phyloP scores from a whole-genome alignment of 2,329 filamentous ascomycete species.

The Aspergillus ruber region DNA sequence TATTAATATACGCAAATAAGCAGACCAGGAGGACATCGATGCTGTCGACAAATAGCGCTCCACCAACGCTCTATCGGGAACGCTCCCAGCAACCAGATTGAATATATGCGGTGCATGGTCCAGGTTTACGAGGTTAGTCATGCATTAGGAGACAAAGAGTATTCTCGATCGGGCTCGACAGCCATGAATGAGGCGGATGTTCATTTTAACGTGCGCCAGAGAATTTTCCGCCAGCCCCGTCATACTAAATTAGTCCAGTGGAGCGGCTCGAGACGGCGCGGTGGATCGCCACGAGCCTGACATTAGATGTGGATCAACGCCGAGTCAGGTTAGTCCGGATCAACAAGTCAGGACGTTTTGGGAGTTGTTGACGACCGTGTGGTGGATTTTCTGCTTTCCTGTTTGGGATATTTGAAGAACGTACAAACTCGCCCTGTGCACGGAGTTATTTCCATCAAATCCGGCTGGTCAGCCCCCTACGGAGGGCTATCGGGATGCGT shows the following conservation, averaged over 20 bases:
- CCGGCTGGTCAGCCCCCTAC: no score
- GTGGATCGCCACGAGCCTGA: not conserved
- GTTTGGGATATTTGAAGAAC: not conserved
- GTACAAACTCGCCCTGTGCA: not conserved
- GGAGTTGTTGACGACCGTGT: not conserved
- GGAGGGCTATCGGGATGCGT: not conserved
- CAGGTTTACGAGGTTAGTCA: no score
- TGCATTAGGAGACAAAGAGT: not conserved
- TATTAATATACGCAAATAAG: not conserved
- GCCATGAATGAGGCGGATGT: not conserved
- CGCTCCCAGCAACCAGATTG: not conserved
- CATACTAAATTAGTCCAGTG: not conserved
- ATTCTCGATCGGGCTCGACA: not conserved
- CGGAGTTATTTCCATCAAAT: no score
- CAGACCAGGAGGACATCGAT: not conserved
- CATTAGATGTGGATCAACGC: not conserved
- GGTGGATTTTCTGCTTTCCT: not conserved
- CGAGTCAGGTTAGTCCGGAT: not conserved
- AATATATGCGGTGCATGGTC: no score
- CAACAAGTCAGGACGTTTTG: not conserved
- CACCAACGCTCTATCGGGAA: not conserved
- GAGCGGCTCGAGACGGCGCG: not conserved
- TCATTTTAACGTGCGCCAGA: not conserved
- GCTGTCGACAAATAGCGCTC: not conserved
- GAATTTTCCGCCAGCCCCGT: not conserved